These are phyloP conservation scores for Hypocrella siamensis DNA, from an alignment of 2,329 filamentous ascomycete genomes.

Conservation along the genomic window DNA sequence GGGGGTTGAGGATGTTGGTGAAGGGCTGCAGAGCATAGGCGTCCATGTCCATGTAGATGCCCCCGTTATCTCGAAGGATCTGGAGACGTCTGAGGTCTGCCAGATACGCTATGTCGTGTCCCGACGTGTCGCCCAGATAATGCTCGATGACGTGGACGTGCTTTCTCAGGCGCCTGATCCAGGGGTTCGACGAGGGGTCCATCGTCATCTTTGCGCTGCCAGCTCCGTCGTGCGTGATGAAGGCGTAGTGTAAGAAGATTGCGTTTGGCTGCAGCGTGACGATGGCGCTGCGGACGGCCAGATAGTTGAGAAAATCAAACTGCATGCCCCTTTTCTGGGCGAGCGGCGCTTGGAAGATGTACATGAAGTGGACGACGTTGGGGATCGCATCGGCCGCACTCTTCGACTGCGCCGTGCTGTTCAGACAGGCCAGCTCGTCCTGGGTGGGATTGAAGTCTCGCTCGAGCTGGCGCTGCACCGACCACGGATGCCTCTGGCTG, in stretches of 20 bases:
- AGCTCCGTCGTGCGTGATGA: slow-evolving; percentile 1
- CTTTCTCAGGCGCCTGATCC: slow-evolving; percentile 4
- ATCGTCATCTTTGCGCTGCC: slow-evolving; percentile 1
- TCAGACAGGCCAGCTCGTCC: slow-evolving; percentile 5
- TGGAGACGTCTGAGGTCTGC: slow-evolving; percentile 5
- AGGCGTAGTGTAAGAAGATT: slow-evolving; percentile 4
- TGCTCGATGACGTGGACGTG: slow-evolving; percentile 4
- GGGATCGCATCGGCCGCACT: slow-evolving; percentile 3
- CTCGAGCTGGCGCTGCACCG: slow-evolving; percentile 4
- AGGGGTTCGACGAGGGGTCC: slow-evolving; percentile 3
- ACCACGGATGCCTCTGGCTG: slow-evolving; percentile 3
- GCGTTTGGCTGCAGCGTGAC: slow-evolving; percentile 3
- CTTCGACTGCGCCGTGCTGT: slow-evolving; percentile 1
- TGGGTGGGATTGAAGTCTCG: slow-evolving; percentile 4
- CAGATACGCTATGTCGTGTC: slow-evolving; percentile 1
- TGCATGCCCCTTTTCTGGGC: slow-evolving; percentile 1
- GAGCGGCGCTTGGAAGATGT: slow-evolving; percentile 4
- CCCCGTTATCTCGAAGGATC: slow-evolving; percentile 5
- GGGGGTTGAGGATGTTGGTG: slow-evolving; percentile 2
- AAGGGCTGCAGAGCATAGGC: slow-evolving; percentile 5
- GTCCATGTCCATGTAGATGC: slow-evolving; percentile 6
- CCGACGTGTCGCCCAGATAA: slow-evolving; percentile 1
- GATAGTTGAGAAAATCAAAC: slow-evolving; percentile 6
- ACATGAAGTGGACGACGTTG: slow-evolving; percentile 6
- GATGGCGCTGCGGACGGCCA: slow-evolving; percentile 7